These are phyloP conservation scores for Scedosporium boydii DNA, from an alignment of 2,329 filamentous ascomycete genomes.

Conservation along the genomic window DNA sequence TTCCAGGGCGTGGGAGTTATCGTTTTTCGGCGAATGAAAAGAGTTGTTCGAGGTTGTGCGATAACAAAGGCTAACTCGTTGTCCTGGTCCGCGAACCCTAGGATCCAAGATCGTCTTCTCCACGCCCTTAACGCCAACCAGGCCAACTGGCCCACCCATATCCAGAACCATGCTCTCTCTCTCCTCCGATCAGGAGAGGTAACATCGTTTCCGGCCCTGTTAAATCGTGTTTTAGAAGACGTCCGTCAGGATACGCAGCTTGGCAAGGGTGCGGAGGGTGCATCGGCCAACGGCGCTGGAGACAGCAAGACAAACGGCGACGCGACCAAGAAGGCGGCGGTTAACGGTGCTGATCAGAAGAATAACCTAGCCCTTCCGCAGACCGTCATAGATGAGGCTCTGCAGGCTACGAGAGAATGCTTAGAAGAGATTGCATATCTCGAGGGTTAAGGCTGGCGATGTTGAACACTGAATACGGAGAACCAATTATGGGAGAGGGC, in stretches of 20 bases:
- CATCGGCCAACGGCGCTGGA: neutral
- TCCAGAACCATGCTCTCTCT: constrained; percentile 49
- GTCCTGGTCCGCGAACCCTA: constrained; percentile 16
- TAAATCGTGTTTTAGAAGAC: constrained; percentile 52
- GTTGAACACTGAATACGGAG: neutral
- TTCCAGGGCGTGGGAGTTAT: neutral
- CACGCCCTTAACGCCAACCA: constrained; percentile 50
- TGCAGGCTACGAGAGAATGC: constrained; percentile 49
- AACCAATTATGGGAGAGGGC: neutral
- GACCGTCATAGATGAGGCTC: constrained; percentile 48
- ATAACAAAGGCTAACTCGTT: neutral
- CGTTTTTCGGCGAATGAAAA: neutral
- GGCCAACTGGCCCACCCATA: constrained; percentile 52
- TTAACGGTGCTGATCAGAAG: constrained; percentile 14
- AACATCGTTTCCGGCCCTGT: constrained; percentile 50
- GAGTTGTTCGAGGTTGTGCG: neutral
- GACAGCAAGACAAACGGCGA: constrained; percentile 7
- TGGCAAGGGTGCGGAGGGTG: constrained; percentile 17
- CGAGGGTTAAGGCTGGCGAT: neutral
- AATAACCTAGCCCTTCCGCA: constrained; percentile 45
- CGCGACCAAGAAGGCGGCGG: constrained; percentile 13
- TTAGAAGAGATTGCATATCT: constrained; percentile 29
- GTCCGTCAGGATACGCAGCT: constrained; percentile 39
- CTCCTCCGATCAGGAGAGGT: constrained; percentile 52
- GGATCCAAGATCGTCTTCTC: constrained; percentile 56